A percentile compares a stretch with the other conserved stretches of the same genome.
Conservation (phyloP, 176 grass and related monocot species). For the Tillandsia fasciculata region DNA sequence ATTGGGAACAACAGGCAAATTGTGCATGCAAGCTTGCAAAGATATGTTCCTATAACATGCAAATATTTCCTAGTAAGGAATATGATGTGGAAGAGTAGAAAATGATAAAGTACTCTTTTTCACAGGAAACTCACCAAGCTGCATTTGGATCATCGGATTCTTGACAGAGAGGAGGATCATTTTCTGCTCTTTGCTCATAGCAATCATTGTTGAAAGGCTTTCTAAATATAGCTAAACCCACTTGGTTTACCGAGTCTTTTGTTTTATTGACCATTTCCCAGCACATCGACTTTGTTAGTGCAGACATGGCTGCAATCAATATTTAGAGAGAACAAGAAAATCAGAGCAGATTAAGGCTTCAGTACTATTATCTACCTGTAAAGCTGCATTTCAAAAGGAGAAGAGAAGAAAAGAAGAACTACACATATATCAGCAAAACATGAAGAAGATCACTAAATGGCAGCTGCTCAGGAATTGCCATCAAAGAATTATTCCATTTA, state of each 20-base stretch:
- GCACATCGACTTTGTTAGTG: constrained; percentile 74
- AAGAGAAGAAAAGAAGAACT: not conserved
- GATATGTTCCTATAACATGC: constrained; percentile 55
- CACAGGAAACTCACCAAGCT: constrained; percentile 41
- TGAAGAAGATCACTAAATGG: too few species aligned
- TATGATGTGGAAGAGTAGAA: not conserved
- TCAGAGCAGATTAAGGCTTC: not conserved
- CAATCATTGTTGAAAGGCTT: constrained; percentile 62
- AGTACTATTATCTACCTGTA: not conserved
- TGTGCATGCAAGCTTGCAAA: constrained; percentile 83
- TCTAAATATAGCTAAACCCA: constrained; percentile 60
- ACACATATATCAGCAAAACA: too few species aligned
- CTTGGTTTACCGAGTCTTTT: constrained; percentile 53
- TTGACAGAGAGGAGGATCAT: constrained; percentile 49
- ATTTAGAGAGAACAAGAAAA: not conserved
- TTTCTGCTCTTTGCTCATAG: constrained; percentile 41
- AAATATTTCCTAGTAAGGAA: not conserved
- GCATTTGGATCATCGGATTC: constrained; percentile 81
- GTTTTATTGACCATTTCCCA: constrained; percentile 86
- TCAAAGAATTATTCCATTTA: too few species aligned
- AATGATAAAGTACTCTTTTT: not conserved
- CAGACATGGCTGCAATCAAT: constrained; percentile 42
- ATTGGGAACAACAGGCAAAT: constrained; percentile 25
- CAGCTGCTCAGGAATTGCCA: too few species aligned
- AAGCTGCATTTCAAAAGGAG: not conserved